Conservation (phyloP, 345 rosid genomes). For the Aurinia saxatilis region DNA sequence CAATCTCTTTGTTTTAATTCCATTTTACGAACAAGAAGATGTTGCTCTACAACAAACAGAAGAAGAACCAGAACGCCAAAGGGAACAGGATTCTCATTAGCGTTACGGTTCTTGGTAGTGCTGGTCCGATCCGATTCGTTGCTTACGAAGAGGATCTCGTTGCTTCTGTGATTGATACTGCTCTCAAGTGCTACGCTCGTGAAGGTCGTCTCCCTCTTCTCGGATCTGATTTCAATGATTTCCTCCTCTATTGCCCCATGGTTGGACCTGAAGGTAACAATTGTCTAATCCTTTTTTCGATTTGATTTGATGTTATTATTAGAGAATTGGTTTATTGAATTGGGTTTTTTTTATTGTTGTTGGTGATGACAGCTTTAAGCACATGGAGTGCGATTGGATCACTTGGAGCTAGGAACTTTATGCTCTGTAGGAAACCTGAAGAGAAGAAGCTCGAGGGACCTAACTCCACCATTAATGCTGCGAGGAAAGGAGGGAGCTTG, state of each 20-base stretch:
- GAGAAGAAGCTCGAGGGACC: constrained; percentile 33
- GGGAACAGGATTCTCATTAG: constrained; percentile 73
- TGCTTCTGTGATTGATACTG: constrained; percentile 70
- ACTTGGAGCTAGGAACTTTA: constrained; percentile 65
- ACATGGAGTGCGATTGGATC: constrained; percentile 87
- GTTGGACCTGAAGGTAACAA: constrained; percentile 61
- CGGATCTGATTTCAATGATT: constrained; percentile 69
- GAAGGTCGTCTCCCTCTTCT: constrained; percentile 95
- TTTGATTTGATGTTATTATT: not conserved
- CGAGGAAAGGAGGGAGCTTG: constrained; percentile 63
- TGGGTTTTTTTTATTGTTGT: constrained; percentile 22
- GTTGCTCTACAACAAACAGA: constrained; percentile 85
- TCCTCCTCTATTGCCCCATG: constrained; percentile 67
- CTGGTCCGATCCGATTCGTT: constrained; percentile 93
- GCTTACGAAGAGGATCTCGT: constrained; percentile 72
- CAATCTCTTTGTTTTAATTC: too few species aligned
- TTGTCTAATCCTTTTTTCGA: too few species aligned
- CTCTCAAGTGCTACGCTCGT: constrained; percentile 84
- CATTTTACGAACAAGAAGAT: too few species aligned
- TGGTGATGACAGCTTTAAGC: constrained; percentile 64
- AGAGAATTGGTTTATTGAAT: not conserved
- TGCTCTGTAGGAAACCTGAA: constrained; percentile 81
- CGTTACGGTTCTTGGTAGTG: constrained; percentile 82
- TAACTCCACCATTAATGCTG: constrained; percentile 23
- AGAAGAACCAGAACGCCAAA: constrained; percentile 56